phyloP scores from a whole-genome alignment of 768 basidiomycete species.

The Mycena galericulata region DNA sequence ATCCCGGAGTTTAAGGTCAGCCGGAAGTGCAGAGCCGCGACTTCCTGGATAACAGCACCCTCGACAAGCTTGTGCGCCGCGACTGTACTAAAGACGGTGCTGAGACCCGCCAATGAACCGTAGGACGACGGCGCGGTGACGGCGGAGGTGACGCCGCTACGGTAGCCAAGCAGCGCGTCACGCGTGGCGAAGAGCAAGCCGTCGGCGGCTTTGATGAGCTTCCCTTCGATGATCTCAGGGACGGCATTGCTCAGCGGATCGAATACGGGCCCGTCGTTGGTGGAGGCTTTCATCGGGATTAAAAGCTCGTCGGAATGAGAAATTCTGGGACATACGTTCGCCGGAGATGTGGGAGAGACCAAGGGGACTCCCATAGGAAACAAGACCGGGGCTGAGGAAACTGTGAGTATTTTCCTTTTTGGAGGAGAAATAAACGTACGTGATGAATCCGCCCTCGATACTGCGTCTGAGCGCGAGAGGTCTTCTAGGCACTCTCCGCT shows the following conservation, averaged over 20 bases:
- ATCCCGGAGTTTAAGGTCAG: constrained; percentile 50
- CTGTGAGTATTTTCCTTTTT: background rate
- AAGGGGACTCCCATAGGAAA: constrained; percentile 27
- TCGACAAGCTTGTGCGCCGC: constrained; percentile 68
- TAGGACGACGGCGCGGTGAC: constrained; percentile 67
- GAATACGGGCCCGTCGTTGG: constrained; percentile 71
- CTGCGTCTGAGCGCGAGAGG: constrained; percentile 10
- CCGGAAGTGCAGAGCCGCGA: constrained; percentile 75
- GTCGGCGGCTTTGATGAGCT: constrained; percentile 71
- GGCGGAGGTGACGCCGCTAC: constrained; percentile 77
- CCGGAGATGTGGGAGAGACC: constrained; percentile 51
- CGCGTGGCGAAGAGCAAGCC: constrained; percentile 61
- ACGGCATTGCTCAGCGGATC: constrained; percentile 55
- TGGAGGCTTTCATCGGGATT: constrained; percentile 73
- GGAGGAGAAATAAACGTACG: constrained; percentile 1
- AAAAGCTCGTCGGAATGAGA: constrained; percentile 65
- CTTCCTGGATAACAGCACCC: constrained; percentile 72
- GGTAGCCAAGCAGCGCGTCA: constrained; percentile 61
- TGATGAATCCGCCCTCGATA: constrained; percentile 30
- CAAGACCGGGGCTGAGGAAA: constrained; percentile 20
- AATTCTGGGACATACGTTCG: constrained; percentile 61
- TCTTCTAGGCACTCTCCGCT: constrained; percentile 11
- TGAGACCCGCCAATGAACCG: constrained; percentile 73
- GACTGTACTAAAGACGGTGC: constrained; percentile 70
- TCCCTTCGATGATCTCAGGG: constrained; percentile 50